Evolutionary conservation across 768 basidiomycete species (phyloP), one percentile per base, ranked within the genome.

Genomic region (Candolleomyces eurysporus): DNA sequence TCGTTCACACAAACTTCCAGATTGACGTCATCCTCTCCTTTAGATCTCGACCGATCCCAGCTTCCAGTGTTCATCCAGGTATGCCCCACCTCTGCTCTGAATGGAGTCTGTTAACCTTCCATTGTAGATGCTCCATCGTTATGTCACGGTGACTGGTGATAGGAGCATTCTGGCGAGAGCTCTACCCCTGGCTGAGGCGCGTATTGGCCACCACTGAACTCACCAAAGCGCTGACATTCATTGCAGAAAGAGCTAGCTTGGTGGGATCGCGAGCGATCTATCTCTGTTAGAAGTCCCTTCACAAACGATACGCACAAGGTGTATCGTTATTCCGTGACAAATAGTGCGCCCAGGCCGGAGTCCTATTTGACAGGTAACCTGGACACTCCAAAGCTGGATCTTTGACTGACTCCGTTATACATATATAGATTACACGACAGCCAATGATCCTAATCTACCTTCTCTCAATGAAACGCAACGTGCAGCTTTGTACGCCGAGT

Each of bases 41-140:
- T 21, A 91, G 89, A 96, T 73, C 73, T 96, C 64, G 82, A 96
- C 68, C 85, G 96, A 60, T 96, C 93, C n/a, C 94, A 96, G 68
- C 94, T 94, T 14, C 95, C 95, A 4, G 69, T 96, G 32, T 96
- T 96, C 76, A 85, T 91, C 58, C 88, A 88, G 67, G 91, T 90
- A 61, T 59, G 81, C 69, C 3, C 11, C 36, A 31, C 42, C 13
- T 49, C 1, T 5, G 43, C 52, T 5, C 9, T 6, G 21, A 4
- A 39, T 46, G 26, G 40, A 21, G 17, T 30, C n/a, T 42, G 17
- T 32, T 58, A 54, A 19, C 54, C 36, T 17, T 17, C 5, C 42
- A 32, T 10, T 22, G 39, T 65, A 94, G 89, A 97, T 98, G 94
- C 78, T 98, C 26, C 79, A 84, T n/a, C 84, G 85, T n/a, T 97